Percentiles rank a stretch among this genome's conserved stretches.
phyloP scores from a whole-genome alignment of 805 yeast genomes.

The Barnettozyma sucrosica region DNA sequence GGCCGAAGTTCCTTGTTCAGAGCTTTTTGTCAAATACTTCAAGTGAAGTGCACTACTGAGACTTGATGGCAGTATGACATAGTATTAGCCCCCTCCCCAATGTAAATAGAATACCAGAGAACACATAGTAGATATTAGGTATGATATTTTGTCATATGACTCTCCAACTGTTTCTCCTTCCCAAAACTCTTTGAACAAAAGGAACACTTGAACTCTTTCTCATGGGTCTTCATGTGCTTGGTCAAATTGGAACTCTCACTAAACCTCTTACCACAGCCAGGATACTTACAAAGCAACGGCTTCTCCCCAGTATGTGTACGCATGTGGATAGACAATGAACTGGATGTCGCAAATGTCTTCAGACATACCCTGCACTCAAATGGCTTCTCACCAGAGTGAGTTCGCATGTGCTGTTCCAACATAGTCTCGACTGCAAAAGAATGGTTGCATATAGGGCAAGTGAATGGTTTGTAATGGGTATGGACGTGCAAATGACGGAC shows the following conservation, averaged over 20 bases:
- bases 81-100: neutral
- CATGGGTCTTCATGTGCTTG: constrained; percentile 82
- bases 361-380: constrained; percentile 67
- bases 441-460: constrained; percentile 64
- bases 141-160: constrained; percentile 31
- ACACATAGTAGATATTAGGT: neutral
- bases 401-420: constrained; percentile 74
- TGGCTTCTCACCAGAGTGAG: constrained; percentile 89
- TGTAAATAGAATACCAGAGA: neutral
- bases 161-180: constrained; percentile 34
- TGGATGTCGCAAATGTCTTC: constrained; percentile 74
- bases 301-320: constrained; percentile 89
- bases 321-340: constrained; percentile 76
- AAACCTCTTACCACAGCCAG: constrained; percentile 78
- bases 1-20: constrained; percentile 77
- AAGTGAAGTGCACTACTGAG: neutral
- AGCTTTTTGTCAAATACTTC: constrained; percentile 70
- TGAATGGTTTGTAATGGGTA: constrained; percentile 75
- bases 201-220: constrained; percentile 44
- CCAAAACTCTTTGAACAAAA: constrained; percentile 49
- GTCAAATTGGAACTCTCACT: constrained; percentile 85
- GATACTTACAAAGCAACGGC: constrained; percentile 74
- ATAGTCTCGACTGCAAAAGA: constrained; percentile 72
- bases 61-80: neutral
- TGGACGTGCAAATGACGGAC: constrained; percentile 85